Percentiles rank a stretch among this genome's conserved stretches.
These are phyloP conservation scores for Thalassiosira ordinaria DNA, from an alignment of 352 stramenopile genomes.

Conservation along the genomic window DNA sequence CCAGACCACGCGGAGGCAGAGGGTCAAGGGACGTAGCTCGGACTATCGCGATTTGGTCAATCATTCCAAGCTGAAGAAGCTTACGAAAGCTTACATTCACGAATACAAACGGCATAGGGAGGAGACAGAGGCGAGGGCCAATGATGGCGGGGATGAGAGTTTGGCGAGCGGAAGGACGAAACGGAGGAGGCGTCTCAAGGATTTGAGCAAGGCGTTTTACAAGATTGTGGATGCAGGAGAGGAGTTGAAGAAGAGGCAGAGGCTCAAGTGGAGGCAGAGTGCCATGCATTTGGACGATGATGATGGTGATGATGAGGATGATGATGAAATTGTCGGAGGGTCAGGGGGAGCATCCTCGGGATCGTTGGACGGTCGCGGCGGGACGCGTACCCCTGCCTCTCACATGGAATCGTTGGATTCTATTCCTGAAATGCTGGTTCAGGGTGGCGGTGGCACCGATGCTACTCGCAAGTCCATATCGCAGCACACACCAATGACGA, in stretches of 20 bases:
- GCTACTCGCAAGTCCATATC: too few species aligned
- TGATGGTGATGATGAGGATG: background rate
- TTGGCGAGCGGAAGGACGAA: background rate
- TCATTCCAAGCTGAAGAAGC: conserved; percentile 34
- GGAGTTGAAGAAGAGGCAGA: conserved; percentile 34
- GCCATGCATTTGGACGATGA: conserved; percentile 23
- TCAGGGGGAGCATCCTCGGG: too few species aligned
- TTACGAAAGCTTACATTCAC: conserved; percentile 38
- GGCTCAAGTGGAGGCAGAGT: conserved; percentile 39
- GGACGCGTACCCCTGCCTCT: background rate
- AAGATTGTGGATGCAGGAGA: conserved; percentile 33
- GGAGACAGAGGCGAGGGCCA: conserved; percentile 2
- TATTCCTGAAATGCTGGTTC: too few species aligned
- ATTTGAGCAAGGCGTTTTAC: conserved; percentile 38
- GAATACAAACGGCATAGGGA: conserved; percentile 27
- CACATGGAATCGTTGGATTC: background rate
- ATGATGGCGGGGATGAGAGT: background rate
- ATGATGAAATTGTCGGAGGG: too few species aligned
- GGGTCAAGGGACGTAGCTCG: conserved; percentile 34
- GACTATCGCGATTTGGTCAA: conserved; percentile 41
- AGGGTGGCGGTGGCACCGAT: too few species aligned
- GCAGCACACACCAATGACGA: too few species aligned
- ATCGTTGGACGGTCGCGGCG: background rate
- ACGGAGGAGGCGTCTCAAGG: conserved; percentile 20
- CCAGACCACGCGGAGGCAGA: conserved; percentile 28